A percentile compares a stretch with the other conserved stretches of the same genome.
Evolutionary conservation across 257 asterid species (phyloP).

Genomic region (Gynochthodes officinalis): DNA sequence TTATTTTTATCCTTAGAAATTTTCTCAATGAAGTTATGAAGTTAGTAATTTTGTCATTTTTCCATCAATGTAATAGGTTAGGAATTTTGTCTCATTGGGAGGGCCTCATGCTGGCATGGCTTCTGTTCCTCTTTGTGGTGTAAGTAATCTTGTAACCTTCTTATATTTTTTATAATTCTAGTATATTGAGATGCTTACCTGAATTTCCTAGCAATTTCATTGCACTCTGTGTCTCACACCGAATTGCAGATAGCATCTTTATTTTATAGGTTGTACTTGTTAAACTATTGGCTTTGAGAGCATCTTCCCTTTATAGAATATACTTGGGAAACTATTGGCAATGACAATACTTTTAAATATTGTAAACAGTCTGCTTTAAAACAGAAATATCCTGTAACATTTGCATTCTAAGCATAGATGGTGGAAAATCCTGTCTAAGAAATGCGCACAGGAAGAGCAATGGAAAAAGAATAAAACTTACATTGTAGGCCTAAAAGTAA

Average conservation of each 20-base stretch:
- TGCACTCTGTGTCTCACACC: not conserved
- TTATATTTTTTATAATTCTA: constrained; percentile 5
- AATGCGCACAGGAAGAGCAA: not conserved
- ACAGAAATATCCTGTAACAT: not conserved
- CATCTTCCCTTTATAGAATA: not conserved
- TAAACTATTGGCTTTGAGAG: not conserved
- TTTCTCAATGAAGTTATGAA: not conserved
- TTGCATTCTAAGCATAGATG: not conserved
- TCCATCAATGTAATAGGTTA: constrained; percentile 47
- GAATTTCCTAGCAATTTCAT: not conserved
- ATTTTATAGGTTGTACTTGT: not conserved
- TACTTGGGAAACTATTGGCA: not conserved
- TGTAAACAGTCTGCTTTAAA: not conserved
- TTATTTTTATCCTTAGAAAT: not conserved
- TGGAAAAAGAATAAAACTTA: not conserved
- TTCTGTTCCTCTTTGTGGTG: constrained; percentile 97
- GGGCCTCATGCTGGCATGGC: constrained; percentile 99
- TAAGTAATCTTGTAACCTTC: constrained; percentile 38
- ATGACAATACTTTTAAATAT: not conserved
- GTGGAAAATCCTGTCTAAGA: not conserved
- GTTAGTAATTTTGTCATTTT: not conserved
- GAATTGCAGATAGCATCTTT: not conserved
- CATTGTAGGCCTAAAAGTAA: not conserved
- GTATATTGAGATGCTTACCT: not conserved
- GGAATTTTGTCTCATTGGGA: constrained; percentile 76